Evolutionary conservation across 106 monocot species (phyloP), one percentile per base, ranked within the genome.

Genomic region (Apostasia ramifera): DNA sequence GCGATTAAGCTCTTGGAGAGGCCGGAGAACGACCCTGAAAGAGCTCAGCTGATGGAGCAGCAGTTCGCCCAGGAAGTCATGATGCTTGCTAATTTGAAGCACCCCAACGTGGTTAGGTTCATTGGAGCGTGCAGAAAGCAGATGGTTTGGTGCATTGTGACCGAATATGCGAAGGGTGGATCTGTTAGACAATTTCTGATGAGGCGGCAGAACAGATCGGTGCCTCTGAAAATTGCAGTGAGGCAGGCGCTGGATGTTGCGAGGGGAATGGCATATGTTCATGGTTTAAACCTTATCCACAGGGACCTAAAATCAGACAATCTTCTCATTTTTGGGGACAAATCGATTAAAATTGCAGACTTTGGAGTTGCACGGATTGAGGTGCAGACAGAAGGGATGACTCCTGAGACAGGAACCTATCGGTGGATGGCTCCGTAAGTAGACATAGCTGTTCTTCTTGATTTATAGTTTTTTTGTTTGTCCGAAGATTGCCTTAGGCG

Each of bases 361-460:
- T 78, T 78, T 61, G 78, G 73, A 44, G 78, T 78, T 37, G 78
- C 78, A 2, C 72, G 78, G 49, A 73, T 78, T 44, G 78, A 78
- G 40, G 73, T 78, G 60, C 59, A 78, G 45, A 73, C 78, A 3
- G 78, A 78, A 40, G 78, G 78, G 6, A 78, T 78, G 78, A 78
- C 72, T 3, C 78, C 78, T 0, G 78, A 78, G 54, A 78, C 78
- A 10, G 78, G 73, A 54, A 78, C 78, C 0, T 78, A 78, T 37
- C 78, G 78, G 14, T 78, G 78, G 78, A 78, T 78, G 78, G 78
- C 78, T 13, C 77, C 77, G 77, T 77, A 71, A 71, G 77, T 61
- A 41, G 10, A 61, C 42, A 49, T 46, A 44, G 2, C n/a, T 26
- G 26, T 26, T 26, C 26, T 26, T 26, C 26, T 26, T 57, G n/a